These are phyloP conservation scores for Naganishia cerealis DNA, from an alignment of 1,284 basidiomycete species.

Conservation along the genomic window DNA sequence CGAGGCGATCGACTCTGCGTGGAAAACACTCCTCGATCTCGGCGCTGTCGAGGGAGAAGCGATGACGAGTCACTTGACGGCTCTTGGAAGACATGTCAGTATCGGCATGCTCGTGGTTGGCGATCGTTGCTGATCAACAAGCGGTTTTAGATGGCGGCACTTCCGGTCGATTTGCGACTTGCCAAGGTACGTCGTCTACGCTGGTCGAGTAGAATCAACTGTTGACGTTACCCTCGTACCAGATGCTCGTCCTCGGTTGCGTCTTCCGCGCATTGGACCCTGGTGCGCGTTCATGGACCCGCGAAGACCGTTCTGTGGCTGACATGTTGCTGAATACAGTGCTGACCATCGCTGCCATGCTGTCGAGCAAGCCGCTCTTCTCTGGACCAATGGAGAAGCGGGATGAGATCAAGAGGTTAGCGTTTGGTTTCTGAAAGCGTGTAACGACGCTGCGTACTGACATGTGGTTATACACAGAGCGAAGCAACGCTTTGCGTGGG, in stretches of 20 bases:
- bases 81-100: slow-evolving; percentile 79
- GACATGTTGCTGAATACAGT: slow-evolving; percentile 45
- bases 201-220: slow-evolving; percentile 40
- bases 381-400: slow-evolving; percentile 75
- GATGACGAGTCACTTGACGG: slow-evolving; percentile 63
- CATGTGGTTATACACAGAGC: slow-evolving; percentile 58
- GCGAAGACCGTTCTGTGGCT: slow-evolving; percentile 38
- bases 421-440: neutral
- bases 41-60: slow-evolving; percentile 72
- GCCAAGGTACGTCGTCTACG: slow-evolving; percentile 61
- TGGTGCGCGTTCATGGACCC: slow-evolving; percentile 33
- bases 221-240: neutral
- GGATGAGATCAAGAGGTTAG: slow-evolving; percentile 71
- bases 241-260: slow-evolving; percentile 79
- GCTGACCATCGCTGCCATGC: slow-evolving; percentile 75
- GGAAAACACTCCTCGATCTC: slow-evolving; percentile 71
- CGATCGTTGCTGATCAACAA: slow-evolving; percentile 3
- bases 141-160: slow-evolving; percentile 62
- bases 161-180: slow-evolving; percentile 85
- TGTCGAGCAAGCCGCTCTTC: slow-evolving; percentile 87
- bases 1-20: slow-evolving; percentile 74
- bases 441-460: slow-evolving; percentile 21
- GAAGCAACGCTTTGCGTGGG: slow-evolving; percentile 65
- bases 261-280: slow-evolving; percentile 74
- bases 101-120: slow-evolving; percentile 7